phyloP scores from a whole-genome alignment of 495 filamentous ascomycete genomes.

The Neurospora sublineolata region DNA sequence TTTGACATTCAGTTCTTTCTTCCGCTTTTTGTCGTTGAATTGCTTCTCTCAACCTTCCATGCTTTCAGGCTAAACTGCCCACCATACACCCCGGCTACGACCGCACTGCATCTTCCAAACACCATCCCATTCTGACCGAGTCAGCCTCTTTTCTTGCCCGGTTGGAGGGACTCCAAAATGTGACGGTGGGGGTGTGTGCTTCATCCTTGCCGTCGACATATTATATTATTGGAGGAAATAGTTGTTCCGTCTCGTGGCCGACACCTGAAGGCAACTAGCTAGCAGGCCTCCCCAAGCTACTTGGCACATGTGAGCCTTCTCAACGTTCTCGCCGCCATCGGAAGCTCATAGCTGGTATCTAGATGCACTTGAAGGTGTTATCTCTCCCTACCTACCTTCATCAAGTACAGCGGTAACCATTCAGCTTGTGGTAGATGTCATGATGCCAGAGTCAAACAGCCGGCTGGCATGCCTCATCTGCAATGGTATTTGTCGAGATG shows the following conservation, averaged over 20 bases:
- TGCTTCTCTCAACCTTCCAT: neutral
- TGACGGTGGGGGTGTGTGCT: neutral
- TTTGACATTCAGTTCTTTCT: neutral
- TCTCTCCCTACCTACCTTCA: neutral
- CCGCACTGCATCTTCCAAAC: neutral
- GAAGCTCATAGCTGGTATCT: neutral
- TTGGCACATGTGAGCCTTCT: neutral
- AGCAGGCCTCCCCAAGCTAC: neutral
- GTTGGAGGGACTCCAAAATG: neutral
- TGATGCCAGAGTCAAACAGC: neutral
- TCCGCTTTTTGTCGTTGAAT: neutral
- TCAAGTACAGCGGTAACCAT: neutral
- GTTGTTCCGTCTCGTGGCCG: slow-evolving; percentile 14
- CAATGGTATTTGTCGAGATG: neutral
- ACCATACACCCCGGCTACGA: neutral
- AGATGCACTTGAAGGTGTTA: neutral
- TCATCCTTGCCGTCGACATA: neutral
- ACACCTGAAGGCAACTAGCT: neutral
- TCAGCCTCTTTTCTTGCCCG: neutral
- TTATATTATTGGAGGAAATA: slow-evolving; percentile 19
- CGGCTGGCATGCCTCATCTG: neutral
- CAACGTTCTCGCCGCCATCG: neutral
- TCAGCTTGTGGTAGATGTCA: neutral
- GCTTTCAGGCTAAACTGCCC: neutral
- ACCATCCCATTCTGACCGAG: neutral